Base-by-base conservation (phyloP, 768 basidiomycete genomes). In the Tubosaeta brunneosetosa region DNA sequence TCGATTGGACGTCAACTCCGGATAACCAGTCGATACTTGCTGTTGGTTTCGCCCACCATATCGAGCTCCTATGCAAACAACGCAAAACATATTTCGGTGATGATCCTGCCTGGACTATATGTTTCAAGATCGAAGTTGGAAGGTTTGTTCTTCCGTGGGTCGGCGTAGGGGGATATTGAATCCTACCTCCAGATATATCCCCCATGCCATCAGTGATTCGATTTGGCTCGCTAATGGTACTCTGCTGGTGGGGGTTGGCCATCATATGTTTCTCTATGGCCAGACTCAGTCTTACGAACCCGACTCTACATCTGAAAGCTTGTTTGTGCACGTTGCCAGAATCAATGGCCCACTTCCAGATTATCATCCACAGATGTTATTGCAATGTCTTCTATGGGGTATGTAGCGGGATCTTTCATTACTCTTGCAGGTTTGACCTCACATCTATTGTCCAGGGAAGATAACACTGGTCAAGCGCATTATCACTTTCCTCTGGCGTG, bases 321-420 rank as follows among this genome's bases (percentile, higher is more conserved):
- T 95, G 14, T 90, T 95, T 52, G 88, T 91, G 61, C 77, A 88
- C 61, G 90, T 94, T 33, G 90, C 88, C 6, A 71, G 84, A 51
- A 77, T 82, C 45, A 94, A 94, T 65, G 92, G 91, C 0, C 94
- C 95, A 4, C 71, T 97, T 33, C 81, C 84, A 16, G 91, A 97
- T 67, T 94, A 91, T 66, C 92, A 97, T 70, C 94, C 95, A 4
- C 91, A 94, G 63, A 86, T 95, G 79, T 66, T 98, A 16, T 71
- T 94, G 12, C 94, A 97, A 63, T 95, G 92, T 64, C 74, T 97
- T 50, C 72, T 97, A 8, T 95, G 93, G 94, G 87, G 94, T 94
- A 59, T 51, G 49, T 5, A 43, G 22, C 13, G 27, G 82, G 65
- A 44, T 19, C 13, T 29, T 33, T 44, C 42, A 34, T 26, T 40